Conservation (phyloP, 768 basidiomycete genomes). For the Lentinula sp. region DNA sequence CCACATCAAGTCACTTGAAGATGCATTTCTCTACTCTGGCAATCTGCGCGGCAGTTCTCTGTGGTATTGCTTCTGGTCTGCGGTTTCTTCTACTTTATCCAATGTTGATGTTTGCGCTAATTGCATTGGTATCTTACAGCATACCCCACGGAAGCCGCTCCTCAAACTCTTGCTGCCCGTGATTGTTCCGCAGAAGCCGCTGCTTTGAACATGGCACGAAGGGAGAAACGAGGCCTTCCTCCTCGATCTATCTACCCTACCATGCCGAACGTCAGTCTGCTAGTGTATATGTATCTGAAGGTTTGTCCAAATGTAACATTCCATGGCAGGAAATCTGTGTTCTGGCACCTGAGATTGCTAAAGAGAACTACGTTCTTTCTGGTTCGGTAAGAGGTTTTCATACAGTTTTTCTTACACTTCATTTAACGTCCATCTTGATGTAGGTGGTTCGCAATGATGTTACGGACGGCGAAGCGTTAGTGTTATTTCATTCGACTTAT, state of each 20-base stretch:
- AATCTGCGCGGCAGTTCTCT: background rate
- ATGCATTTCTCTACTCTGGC: background rate
- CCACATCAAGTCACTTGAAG: background rate
- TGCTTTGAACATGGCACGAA: background rate
- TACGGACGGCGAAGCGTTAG: constrained; percentile 22
- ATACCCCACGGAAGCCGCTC: background rate
- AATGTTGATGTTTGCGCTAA: background rate
- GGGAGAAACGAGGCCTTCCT: background rate
- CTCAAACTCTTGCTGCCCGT: background rate
- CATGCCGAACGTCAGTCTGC: background rate
- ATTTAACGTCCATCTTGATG: background rate
- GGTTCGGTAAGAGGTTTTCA: background rate
- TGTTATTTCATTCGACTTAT: background rate
- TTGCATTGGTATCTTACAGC: background rate
- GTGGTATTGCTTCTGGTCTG: constrained; percentile 3
- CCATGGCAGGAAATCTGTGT: constrained; percentile 1
- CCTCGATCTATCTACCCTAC: constrained; percentile 1
- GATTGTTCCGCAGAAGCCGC: background rate
- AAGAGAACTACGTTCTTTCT: background rate
- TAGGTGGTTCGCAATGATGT: constrained; percentile 17
- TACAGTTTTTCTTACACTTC: background rate
- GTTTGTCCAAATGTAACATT: no score
- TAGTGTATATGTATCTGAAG: background rate
- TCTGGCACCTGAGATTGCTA: background rate
- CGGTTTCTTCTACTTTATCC: background rate